Evolutionary conservation across 345 rosid genomes (phyloP).

Genomic region (Abelmoschus esculentus): DNA sequence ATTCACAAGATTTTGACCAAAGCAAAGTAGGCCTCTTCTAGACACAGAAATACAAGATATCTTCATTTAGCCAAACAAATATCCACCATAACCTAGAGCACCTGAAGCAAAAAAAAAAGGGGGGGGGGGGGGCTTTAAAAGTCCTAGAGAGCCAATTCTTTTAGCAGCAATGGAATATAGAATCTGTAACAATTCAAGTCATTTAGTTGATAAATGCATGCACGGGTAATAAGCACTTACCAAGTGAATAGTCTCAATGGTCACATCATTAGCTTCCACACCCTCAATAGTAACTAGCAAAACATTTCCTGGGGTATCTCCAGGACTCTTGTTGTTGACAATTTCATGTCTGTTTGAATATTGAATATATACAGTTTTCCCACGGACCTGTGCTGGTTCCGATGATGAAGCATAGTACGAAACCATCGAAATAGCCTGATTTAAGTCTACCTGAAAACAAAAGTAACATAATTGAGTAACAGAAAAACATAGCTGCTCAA

Average conservation of each 20-base stretch:
- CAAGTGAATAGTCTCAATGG: slow-evolving; percentile 92
- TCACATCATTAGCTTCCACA: slow-evolving; percentile 85
- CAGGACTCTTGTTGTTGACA: slow-evolving; percentile 95
- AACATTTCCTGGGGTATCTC: slow-evolving; percentile 95
- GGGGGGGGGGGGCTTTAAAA: too few relatives aligned
- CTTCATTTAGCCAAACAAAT: background rate
- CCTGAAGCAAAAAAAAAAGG: background rate
- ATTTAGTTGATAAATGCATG: background rate
- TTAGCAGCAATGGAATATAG: background rate
- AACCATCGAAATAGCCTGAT: slow-evolving; percentile 96
- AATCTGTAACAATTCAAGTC: background rate
- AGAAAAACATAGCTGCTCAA: background rate
- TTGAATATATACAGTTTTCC: slow-evolving; percentile 91
- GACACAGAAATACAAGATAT: background rate
- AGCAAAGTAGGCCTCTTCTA: background rate
- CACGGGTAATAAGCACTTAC: slow-evolving; percentile 32
- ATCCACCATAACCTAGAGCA: background rate
- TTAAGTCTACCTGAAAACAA: slow-evolving; percentile 56
- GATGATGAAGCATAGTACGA: slow-evolving; percentile 96
- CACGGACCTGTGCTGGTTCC: slow-evolving; percentile 94
- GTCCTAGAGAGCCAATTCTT: background rate
- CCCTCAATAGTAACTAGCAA: slow-evolving; percentile 97
- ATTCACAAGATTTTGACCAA: background rate
- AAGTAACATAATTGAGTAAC: slow-evolving; percentile 6
- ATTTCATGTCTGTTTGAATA: slow-evolving; percentile 95